A percentile compares a stretch with the other conserved stretches of the same genome.
Evolutionary conservation across 2,329 filamentous ascomycete genomes (phyloP).

Genomic region (Phoma sp.): DNA sequence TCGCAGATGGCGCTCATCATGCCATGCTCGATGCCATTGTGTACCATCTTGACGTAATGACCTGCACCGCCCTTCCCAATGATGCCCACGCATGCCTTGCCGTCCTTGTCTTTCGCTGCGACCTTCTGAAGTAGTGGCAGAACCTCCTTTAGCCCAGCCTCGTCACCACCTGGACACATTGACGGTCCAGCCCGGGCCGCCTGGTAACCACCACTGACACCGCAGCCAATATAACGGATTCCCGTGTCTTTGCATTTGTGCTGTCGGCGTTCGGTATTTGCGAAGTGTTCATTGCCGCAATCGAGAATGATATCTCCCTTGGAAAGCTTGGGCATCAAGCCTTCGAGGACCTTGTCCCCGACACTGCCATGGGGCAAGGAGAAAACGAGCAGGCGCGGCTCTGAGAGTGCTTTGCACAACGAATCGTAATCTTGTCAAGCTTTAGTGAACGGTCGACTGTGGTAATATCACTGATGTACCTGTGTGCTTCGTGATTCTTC

Average conservation of each 20-base stretch:
- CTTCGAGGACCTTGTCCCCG: conserved; percentile 55
- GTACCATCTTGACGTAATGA: conserved; percentile 78
- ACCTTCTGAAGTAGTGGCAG: conserved; percentile 67
- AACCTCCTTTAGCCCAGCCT: conserved; percentile 62
- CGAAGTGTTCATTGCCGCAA: conserved; percentile 71
- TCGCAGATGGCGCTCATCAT: conserved; percentile 71
- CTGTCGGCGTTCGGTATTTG: conserved; percentile 68
- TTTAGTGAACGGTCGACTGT: conserved; percentile 9
- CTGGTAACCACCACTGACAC: conserved; percentile 73
- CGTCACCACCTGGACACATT: conserved; percentile 69
- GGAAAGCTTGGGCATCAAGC: conserved; percentile 59
- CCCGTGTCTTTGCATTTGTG: conserved; percentile 61
- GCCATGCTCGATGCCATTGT: conserved; percentile 76
- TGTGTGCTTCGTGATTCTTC: conserved; percentile 48
- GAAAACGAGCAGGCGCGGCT: conserved; percentile 60
- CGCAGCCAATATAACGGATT: conserved; percentile 70
- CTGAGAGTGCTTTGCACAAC: conserved; percentile 56
- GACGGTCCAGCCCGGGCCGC: conserved; percentile 69
- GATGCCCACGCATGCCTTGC: conserved; percentile 64
- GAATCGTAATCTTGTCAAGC: conserved; percentile 54
- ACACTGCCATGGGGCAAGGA: conserved; percentile 58
- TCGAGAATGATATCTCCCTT: conserved; percentile 71
- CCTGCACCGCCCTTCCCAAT: conserved; percentile 69
- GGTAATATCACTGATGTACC: conserved; percentile 20
- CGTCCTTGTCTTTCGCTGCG: conserved; percentile 66